Conservation (phyloP, 257 asterid genomes). For the Eucommia ulmoides region DNA sequence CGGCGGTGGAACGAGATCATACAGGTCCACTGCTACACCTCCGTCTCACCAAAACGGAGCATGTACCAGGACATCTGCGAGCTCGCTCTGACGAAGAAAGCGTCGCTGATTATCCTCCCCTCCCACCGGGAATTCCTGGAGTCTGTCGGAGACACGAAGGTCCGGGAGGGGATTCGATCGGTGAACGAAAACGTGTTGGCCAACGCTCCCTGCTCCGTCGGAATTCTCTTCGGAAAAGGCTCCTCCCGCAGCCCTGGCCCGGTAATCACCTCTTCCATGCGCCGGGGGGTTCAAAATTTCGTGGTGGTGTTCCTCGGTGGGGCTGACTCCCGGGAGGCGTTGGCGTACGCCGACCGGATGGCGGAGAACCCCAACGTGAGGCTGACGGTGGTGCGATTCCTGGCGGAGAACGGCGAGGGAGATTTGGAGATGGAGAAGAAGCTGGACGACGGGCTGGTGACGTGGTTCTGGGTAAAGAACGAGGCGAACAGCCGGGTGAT, state of each 20-base stretch:
- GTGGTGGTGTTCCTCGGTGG: background rate
- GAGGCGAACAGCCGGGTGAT: conserved; percentile 38
- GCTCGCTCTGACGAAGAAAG: background rate
- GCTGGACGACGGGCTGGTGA: conserved; percentile 74
- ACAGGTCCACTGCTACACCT: background rate
- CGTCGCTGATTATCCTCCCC: background rate
- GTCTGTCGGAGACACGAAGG: background rate
- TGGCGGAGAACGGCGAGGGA: conserved; percentile 33
- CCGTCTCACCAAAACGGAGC: background rate
- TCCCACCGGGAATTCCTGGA: background rate
- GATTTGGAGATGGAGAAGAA: conserved; percentile 57
- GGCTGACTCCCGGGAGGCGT: background rate
- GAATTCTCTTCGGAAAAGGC: background rate
- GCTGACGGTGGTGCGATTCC: conserved; percentile 49
- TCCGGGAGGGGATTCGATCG: background rate
- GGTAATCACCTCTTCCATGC: background rate
- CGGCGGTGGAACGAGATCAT: too few species aligned
- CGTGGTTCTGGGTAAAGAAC: conserved; percentile 86
- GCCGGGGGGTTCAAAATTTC: background rate
- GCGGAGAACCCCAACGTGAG: conserved; percentile 10
- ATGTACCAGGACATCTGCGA: background rate
- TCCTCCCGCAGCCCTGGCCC: background rate
- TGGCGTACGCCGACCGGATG: background rate
- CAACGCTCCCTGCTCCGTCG: background rate
- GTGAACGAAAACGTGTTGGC: conserved; percentile 1